Evolutionary conservation across 306 rosid genomes (phyloP), one percentile per base, ranked within the genome.

Genomic region (Lathyrus oleraceus): DNA sequence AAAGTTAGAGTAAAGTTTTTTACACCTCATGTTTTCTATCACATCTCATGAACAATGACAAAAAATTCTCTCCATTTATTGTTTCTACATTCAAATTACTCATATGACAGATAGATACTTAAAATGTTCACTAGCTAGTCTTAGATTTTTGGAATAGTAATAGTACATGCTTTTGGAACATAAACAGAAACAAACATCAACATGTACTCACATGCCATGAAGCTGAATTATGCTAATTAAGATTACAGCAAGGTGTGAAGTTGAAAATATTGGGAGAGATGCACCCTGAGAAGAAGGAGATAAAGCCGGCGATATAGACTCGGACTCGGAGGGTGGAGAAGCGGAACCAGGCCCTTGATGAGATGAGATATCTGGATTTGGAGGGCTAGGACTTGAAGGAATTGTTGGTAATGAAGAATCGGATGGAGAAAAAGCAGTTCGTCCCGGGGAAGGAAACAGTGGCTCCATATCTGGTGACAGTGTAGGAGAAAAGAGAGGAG

Each of bases 401-500:
- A 82, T 82, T 10, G 81, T 82, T 2, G 86, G 86, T 20, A 79
- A 10, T 32, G 86, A 75, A 1, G 81, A 78, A 8, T 82, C 86
- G 32, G 81, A 47, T 1, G 86, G 86, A 61, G 86, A 48, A 19
- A 5, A 47, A 67, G 86, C 81, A 6, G 38, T 51, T 52, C 73
- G 27, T 19, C 79, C 73, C 3, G 86, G 83, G 0, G 83, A 67
- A 5, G 86, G 86, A 54, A 82, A 79, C 35, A 82, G 63, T 3
- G 86, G 86, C 14, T 82, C 83, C 43, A 67, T 78, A 68, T 82
- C 84, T 56, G 86, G 86, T 40, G 86, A 82, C 5, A 82, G 57
- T 65, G 83, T 12, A 6, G 83, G 64, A 65, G 82, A 73, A 15
- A 25, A 53, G 6, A 61, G 1, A 65, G 86, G 80, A 7, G 78